phyloP scores from a whole-genome alignment of 2,329 filamentous ascomycete species.

The Claviceps purpurea region DNA sequence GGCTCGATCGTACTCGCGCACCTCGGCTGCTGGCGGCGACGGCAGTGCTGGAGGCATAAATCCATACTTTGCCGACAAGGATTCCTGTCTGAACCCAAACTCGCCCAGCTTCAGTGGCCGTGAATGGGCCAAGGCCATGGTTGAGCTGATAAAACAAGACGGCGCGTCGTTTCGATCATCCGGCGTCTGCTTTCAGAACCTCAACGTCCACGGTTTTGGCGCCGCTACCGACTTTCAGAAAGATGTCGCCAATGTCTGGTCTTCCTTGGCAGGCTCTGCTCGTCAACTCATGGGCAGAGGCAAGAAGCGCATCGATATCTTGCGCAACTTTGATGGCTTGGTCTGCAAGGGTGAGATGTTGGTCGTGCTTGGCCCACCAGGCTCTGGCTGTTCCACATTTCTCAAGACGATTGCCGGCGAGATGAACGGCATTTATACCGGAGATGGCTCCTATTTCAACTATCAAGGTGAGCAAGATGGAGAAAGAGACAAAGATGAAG shows the following conservation, averaged over 20 bases:
- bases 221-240: constrained; percentile 58
- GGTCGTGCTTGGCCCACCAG: constrained; percentile 59
- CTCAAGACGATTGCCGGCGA: constrained; percentile 76
- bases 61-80: constrained; percentile 33
- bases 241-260: constrained; percentile 48
- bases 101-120: constrained; percentile 40
- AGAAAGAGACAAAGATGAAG: too few relatives aligned
- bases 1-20: constrained; percentile 39
- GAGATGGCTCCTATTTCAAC: constrained; percentile 60
- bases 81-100: constrained; percentile 40
- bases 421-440: constrained; percentile 65
- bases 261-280: constrained; percentile 31
- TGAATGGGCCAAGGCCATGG: constrained; percentile 47
- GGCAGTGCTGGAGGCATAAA: constrained; percentile 21
- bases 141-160: constrained; percentile 36
- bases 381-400: constrained; percentile 69
- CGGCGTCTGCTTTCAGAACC: constrained; percentile 52
- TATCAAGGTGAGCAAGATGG: constrained; percentile 50
- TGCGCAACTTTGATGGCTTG: constrained; percentile 53
- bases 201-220: constrained; percentile 57
- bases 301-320: constrained; percentile 50
- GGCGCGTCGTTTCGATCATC: constrained; percentile 45
- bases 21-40: constrained; percentile 22
- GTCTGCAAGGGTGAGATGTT: constrained; percentile 63
- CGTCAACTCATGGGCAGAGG: constrained; percentile 38